phyloP scores from a whole-genome alignment of 176 grass and related monocot genomes.

The Zoysia japonica region DNA sequence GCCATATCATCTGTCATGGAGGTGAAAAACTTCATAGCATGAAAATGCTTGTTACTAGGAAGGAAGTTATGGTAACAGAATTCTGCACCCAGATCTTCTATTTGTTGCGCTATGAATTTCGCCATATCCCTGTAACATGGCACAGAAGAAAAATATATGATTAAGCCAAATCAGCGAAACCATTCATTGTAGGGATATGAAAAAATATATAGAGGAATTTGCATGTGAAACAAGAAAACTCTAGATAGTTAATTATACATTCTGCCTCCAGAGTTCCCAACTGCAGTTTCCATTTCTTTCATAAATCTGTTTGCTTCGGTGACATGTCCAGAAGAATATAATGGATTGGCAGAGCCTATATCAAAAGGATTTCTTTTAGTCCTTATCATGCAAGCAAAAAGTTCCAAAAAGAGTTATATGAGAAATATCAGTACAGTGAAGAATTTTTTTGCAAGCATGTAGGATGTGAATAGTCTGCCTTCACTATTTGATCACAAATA shows the following conservation, averaged over 20 bases:
- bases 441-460: background rate
- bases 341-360: constrained; percentile 84
- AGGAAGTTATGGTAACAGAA: constrained; percentile 76
- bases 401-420: background rate
- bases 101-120: constrained; percentile 62
- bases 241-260: constrained; percentile 28
- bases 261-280: constrained; percentile 44
- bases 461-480: background rate
- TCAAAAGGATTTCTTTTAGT: constrained; percentile 8
- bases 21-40: constrained; percentile 82
- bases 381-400: background rate
- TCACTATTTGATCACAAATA: background rate
- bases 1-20: constrained; percentile 46
- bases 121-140: constrained; percentile 59
- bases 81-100: constrained; percentile 75
- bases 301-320: constrained; percentile 70
- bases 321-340: constrained; percentile 77
- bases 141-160: background rate
- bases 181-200: background rate
- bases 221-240: constrained; percentile 26
- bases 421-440: background rate
- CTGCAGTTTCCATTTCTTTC: constrained; percentile 53
- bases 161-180: constrained; percentile 17
- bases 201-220: constrained; percentile 1
- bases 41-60: constrained; percentile 55